Conservation (phyloP, 2,329 filamentous ascomycete genomes). For the Aspergillus persii region DNA sequence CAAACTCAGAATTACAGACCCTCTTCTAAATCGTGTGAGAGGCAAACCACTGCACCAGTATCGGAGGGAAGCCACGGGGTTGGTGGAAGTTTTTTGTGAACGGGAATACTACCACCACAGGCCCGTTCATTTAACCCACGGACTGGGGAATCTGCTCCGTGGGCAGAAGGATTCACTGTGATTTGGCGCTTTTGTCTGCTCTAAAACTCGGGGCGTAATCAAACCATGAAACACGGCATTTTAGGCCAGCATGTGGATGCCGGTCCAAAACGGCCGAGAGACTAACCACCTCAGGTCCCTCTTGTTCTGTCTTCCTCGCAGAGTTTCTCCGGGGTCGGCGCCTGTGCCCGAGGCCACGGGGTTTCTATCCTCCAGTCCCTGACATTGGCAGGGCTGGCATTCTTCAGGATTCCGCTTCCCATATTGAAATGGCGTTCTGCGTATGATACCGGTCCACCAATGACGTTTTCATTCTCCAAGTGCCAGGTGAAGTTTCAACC, state of each 20-base stretch:
- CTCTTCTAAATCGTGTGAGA: no score
- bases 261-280: not conserved
- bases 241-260: not conserved
- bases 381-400: not conserved
- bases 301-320: not conserved
- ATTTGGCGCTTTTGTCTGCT: not conserved
- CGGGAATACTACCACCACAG: not conserved
- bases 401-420: not conserved
- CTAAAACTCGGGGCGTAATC: not conserved
- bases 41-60: no score
- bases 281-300: not conserved
- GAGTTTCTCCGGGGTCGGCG: not conserved
- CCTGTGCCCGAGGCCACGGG: not conserved
- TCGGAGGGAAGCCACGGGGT: not conserved
- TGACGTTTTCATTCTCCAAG: not conserved
- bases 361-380: not conserved
- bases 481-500: not conserved
- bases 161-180: not conserved
- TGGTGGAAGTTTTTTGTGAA: not conserved
- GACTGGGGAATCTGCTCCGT: not conserved
- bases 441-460: not conserved
- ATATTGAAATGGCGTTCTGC: not conserved
- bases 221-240: not conserved
- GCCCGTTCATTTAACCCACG: not conserved
- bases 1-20: no score